Base-by-base conservation (phyloP, 2,329 filamentous ascomycete genomes). In the Dendryphion nanum region DNA sequence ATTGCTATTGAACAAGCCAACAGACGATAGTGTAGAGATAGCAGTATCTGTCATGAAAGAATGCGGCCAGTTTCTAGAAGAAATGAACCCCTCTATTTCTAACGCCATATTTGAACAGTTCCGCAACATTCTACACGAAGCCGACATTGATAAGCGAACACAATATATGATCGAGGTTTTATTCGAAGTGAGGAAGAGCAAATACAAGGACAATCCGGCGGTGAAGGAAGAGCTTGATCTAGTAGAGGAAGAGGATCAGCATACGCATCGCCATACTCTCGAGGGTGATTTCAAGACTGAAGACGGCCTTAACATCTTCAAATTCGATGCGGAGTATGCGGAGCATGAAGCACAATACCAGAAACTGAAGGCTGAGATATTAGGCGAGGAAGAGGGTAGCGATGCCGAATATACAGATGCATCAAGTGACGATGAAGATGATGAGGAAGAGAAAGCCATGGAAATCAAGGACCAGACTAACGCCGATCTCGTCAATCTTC, bases 91-190 rank as follows among this genome's bases (percentile, higher is more conserved):
- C 2, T 79, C 86, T 8, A 95, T 97, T 56, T 83, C 89, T 19
- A 79, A 91, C 50, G 86, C 85, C 17, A 89, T 98, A 6, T 98
- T 95, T 60, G 93, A 98, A 59, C 90, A 95, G 65, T 95, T 98
- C 73, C 77, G 93, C 53, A 91, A 85, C 54, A 96, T 97, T 47
- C 73, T 98, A 6, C 91, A 98, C 70, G 93, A 98, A 66, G 89
- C 89, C 30, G 90, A 93, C 59, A 95, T 98, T 63, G 91, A 97
- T 62, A 96, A 95, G 75, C 80, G 93, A 48, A 90, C 91, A n/a
- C 93, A 98, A 69, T 98, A 97, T 69, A 95, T 95, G 87, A 91
- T 98, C 40, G 93, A 98, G 66, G 93, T 97, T 5, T 71, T 98
- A 30, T 98, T 98, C 64, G 90, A 98, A 70, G 85, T 96, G 39